Conservation (phyloP, 2,329 filamentous ascomycete species). For the Tolypocladium ophioglossoides region DNA sequence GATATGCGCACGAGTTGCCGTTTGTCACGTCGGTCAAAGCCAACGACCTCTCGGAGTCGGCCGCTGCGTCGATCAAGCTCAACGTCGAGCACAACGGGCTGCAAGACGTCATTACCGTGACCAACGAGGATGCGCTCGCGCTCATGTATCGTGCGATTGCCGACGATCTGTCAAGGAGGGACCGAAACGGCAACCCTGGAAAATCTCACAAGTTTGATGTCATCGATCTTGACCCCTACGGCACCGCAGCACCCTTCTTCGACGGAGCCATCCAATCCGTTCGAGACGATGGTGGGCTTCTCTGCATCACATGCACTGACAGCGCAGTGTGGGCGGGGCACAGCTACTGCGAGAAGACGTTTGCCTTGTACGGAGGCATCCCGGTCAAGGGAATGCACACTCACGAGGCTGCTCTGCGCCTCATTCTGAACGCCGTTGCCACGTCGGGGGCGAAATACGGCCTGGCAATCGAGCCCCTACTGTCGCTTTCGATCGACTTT, state of each 20-base stretch:
- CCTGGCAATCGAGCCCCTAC: constrained; percentile 75
- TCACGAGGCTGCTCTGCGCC: constrained; percentile 79
- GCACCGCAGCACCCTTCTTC: constrained; percentile 84
- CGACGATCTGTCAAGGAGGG: constrained; percentile 33
- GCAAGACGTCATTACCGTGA: constrained; percentile 57
- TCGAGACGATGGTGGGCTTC: constrained; percentile 71
- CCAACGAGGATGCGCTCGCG: constrained; percentile 71
- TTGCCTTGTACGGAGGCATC: constrained; percentile 82
- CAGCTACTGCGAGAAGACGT: constrained; percentile 90
- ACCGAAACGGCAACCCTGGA: constrained; percentile 26
- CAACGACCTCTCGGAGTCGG: constrained; percentile 75
- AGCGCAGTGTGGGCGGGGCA: constrained; percentile 90
- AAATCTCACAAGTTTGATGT: constrained; percentile 64
- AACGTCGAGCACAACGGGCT: constrained; percentile 81
- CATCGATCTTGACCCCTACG: constrained; percentile 93
- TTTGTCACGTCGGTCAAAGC: constrained; percentile 73
- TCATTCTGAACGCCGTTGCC: constrained; percentile 76
- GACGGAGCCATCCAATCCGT: constrained; percentile 84
- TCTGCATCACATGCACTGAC: constrained; percentile 95
- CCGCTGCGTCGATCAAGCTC: constrained; percentile 68
- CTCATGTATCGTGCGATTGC: constrained; percentile 78
- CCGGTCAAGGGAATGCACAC: constrained; percentile 76
- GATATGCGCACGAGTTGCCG: constrained; percentile 86
- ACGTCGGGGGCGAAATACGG: constrained; percentile 76
- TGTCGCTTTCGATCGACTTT: constrained; percentile 93